phyloP scores from a whole-genome alignment of 2,329 filamentous ascomycete genomes.

The Cladosporium sp. region DNA sequence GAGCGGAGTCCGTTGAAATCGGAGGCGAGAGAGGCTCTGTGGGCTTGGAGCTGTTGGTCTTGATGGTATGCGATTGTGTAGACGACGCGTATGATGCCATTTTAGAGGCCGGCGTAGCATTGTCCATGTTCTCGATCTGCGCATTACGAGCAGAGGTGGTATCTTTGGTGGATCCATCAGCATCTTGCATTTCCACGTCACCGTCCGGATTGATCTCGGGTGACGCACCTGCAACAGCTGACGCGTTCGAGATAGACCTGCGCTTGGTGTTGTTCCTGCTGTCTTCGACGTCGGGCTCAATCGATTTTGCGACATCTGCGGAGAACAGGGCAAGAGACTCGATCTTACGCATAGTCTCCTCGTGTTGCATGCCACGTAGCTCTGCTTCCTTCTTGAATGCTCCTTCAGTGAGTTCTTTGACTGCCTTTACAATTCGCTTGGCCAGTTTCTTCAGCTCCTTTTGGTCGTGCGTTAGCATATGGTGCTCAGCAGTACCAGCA shows the following conservation, averaged over 20 bases:
- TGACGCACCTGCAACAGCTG: conserved; percentile 36
- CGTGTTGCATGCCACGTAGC: conserved; percentile 64
- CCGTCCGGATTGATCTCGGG: conserved; percentile 19
- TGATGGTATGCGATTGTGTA: conserved; percentile 12
- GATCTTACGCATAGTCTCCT: conserved; percentile 67
- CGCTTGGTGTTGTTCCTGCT: conserved; percentile 24
- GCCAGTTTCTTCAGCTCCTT: conserved; percentile 80
- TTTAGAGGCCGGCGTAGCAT: conserved; percentile 22
- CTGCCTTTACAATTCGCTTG: conserved; percentile 79
- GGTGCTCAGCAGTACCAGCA: conserved; percentile 36
- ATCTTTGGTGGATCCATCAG: conserved; percentile 28
- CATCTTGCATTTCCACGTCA: conserved; percentile 26
- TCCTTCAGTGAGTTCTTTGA: conserved; percentile 72
- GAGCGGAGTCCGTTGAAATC: conserved; percentile 37
- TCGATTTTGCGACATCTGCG: conserved; percentile 37
- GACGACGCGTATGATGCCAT: conserved; percentile 24
- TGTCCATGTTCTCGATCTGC: conserved; percentile 7
- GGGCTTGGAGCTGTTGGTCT: conserved; percentile 20
- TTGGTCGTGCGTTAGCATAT: conserved; percentile 55
- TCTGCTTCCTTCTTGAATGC: conserved; percentile 79
- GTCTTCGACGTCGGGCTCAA: conserved; percentile 51
- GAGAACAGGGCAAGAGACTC: conserved; percentile 61
- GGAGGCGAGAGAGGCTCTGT: conserved; percentile 33
- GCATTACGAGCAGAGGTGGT: conserved; percentile 15
- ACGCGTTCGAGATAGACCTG: conserved; percentile 34